Evolutionary conservation across 1,284 basidiomycete genomes (phyloP), one percentile per base, ranked within the genome.

Genomic region (Rhodotorula sp.): DNA sequence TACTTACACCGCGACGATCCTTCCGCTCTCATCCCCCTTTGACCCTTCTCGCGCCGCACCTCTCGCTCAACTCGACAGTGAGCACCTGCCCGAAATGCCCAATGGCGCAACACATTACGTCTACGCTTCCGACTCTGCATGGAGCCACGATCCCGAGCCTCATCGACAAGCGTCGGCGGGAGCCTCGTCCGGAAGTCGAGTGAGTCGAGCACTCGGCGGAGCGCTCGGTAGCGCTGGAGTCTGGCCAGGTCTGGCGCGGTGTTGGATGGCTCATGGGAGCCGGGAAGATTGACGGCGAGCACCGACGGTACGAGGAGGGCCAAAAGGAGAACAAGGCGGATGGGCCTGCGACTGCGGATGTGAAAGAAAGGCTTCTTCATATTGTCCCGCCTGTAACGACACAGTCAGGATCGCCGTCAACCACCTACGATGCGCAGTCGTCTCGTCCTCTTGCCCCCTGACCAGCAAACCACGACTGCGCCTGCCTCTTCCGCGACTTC

Each of bases 1-100:
- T 27, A 52, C 49, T 9, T 62, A 68, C 52, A 57, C 62, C 29
- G 67, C 67, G 15, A 36, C 36, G 22, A 61, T 68, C 53, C 32
- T 68, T 8, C 61, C 61, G 9, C 57, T 68, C 30, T 15, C 58
- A 1, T 24, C 57, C 8, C 5, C 64, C 4, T 13, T 51, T 27
- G 30, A 24, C 24, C 22, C 29, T 20, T n/a, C 29, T 0, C 29
- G 17, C 51, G 36, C 32, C 51, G 19, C 22, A 24, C 52, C 59
- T 20, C n/a, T n/a, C 20, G 29, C 39, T 22, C 53, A 9, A 24
- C 17, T 7, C 8, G 36, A 44, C 29, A 6, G n/a, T 8, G 56
- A 53, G 7, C 53, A 64, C 49, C 67, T 68, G 9, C 62, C 62
- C 7, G 9, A 47, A 4, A 53, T 59, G 48, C 62, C 63, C 6